A percentile compares a stretch with the other conserved stretches of the same genome.
Evolutionary conservation across 441 rosid genomes (phyloP).

Genomic region (Populus hybrid): DNA sequence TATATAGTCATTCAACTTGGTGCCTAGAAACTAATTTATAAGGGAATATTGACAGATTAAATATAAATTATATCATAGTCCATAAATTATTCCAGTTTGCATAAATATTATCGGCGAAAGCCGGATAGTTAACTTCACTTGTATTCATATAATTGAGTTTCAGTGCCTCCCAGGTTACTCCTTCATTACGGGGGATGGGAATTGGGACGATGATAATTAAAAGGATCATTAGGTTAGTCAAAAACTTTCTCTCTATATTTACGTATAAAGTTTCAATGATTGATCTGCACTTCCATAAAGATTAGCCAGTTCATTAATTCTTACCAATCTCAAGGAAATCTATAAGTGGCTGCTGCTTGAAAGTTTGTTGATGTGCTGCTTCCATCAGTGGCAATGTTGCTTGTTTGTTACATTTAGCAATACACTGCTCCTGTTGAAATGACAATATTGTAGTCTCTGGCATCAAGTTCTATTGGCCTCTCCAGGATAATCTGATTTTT

Average conservation of each 20-base stretch:
- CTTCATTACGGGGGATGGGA: slow-evolving; percentile 66
- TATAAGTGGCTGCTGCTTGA: not conserved
- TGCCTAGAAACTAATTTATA: not conserved
- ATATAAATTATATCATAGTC: too few species aligned
- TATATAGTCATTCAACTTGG: not conserved
- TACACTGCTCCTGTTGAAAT: not conserved
- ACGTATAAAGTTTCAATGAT: not conserved
- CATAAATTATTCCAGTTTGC: not conserved
- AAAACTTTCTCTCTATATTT: not conserved
- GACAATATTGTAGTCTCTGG: not conserved
- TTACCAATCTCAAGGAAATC: too few species aligned
- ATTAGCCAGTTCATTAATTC: not conserved
- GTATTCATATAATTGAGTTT: slow-evolving; percentile 34
- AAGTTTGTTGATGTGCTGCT: not conserved
- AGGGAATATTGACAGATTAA: not conserved
- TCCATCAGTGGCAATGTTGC: not conserved
- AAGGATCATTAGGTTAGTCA: slow-evolving; percentile 61
- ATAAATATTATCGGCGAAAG: not conserved
- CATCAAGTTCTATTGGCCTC: not conserved
- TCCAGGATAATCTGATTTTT: not conserved
- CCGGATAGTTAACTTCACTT: not conserved
- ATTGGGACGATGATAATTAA: slow-evolving; percentile 69
- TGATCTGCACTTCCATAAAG: not conserved
- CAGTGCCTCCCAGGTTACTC: slow-evolving; percentile 64
- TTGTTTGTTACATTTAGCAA: not conserved